phyloP scores from a whole-genome alignment of 108 stramenopile species.

The Cyclostephanos tholiformis region DNA sequence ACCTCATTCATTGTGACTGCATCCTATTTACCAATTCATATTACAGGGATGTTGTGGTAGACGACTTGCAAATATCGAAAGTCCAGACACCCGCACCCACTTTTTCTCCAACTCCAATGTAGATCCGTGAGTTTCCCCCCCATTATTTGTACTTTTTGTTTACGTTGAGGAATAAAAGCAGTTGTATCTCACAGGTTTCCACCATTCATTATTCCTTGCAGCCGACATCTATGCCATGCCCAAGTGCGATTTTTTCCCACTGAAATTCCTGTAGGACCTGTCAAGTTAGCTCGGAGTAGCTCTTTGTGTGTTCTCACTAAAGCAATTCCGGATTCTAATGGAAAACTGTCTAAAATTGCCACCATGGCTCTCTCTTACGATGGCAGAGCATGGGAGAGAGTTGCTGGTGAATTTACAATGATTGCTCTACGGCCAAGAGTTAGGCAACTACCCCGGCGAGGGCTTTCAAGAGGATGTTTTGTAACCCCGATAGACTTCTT shows the following conservation, averaged over 20 bases:
- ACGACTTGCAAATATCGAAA: conserved; percentile 35
- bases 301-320: conserved; percentile 45
- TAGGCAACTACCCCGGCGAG: conserved; percentile 33
- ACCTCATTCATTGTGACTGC: too few species aligned
- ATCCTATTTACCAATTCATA: background rate
- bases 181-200: background rate
- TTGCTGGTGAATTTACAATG: conserved; percentile 45
- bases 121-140: background rate
- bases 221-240: conserved; percentile 44
- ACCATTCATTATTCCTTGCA: background rate
- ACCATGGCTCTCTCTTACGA: conserved; percentile 54
- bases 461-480: conserved; percentile 34
- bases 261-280: conserved; percentile 27
- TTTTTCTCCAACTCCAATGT: conserved; percentile 16
- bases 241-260: conserved; percentile 7
- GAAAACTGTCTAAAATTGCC: conserved; percentile 30
- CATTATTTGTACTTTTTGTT: background rate
- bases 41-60: conserved; percentile 38
- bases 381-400: conserved; percentile 51
- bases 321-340: conserved; percentile 22
- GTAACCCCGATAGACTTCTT: conserved; percentile 23
- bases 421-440: conserved; percentile 30
- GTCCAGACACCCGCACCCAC: conserved; percentile 18
- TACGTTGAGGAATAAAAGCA: background rate
- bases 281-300: conserved; percentile 27